Base-by-base conservation (phyloP, 2,329 filamentous ascomycete genomes). In the Hypoxylon sp. region DNA sequence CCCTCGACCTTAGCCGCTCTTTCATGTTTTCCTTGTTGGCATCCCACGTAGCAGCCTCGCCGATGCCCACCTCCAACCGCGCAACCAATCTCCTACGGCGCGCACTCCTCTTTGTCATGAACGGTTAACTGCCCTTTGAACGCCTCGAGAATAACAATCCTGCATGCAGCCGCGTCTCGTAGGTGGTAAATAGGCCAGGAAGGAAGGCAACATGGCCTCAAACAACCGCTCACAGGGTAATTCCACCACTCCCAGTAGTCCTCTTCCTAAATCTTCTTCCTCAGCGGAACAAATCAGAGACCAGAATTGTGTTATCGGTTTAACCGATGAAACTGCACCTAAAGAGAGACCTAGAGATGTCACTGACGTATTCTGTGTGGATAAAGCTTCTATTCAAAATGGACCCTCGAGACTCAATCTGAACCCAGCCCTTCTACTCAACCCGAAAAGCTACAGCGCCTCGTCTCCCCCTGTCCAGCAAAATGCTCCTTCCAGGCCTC, bases 381-480 rank as follows among this genome's bases (percentile, higher is more conserved):
- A 50, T 65, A 40, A 62, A 77, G 76, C 70, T 64, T 72, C 70
- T 40, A 44, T 70, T 42, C 71, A 70, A 32, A 74, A 73, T 61
- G 70, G 71, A 46, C 65, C 72, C 67, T 54, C 68, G 51, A 63
- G 60, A 48, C 56, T 72, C 24, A 61, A 67, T 53, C 84, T 83
- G 79, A 81, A 81, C 51, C 75, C 81, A 16, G 75, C 77, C 8
- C 68, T 75, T 8, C 72, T 83, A 14, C 73, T 84, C 40, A 81
- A 83, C 60, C 81, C 81, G 4, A 79, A 77, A 70, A 75, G 73
- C 50, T 76, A 73, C 67, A 68, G 69, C 30, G 55, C 52, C 44
- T 28, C 74, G 52, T 50, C 72, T 63, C 38, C 72, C 46, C 38
- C 72, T 57, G 28, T 46, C 22, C 32, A 20, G 38, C 51, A 59